phyloP scores from a whole-genome alignment of 179 eudicot species.

The Gypsophila paniculata region DNA sequence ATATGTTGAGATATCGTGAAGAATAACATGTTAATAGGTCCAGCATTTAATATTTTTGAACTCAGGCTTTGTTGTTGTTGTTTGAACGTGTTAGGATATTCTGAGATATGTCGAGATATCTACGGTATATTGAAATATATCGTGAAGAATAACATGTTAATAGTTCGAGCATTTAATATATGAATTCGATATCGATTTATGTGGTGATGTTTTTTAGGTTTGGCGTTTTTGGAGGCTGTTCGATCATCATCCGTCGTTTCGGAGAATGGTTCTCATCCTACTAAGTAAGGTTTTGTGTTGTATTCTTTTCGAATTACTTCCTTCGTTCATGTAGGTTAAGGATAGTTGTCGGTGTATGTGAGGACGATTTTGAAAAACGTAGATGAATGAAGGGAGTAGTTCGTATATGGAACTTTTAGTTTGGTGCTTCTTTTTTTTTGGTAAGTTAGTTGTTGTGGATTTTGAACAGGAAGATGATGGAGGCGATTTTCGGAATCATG shows the following conservation, averaged over 20 bases:
- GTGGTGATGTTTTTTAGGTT: constrained; percentile 32
- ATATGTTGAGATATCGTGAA: no score
- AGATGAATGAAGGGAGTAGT: not conserved
- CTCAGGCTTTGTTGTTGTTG: no score
- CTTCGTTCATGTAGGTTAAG: no score
- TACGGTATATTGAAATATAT: no score
- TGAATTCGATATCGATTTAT: not conserved
- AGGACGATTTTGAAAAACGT: not conserved
- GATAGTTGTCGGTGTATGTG: no score
- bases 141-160: no score
- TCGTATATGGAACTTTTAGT: no score
- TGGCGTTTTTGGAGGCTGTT: constrained; percentile 79
- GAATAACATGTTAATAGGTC: no score
- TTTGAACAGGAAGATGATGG: constrained; percentile 64
- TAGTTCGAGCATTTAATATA: not conserved
- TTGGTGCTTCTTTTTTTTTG: constrained; percentile 6
- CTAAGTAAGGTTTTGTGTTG: constrained; percentile 39
- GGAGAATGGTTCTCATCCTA: constrained; percentile 55
- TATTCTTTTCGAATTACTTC: not conserved
- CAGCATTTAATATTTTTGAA: no score
- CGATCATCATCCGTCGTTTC: constrained; percentile 64
- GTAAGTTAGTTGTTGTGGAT: constrained; percentile 4
- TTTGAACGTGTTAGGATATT: no score
- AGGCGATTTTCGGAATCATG: constrained; percentile 63
- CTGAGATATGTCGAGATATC: no score